A percentile compares a stretch with the other conserved stretches of the same genome.
phyloP scores from a whole-genome alignment of 78 protist genomes.

The Dictyostelium brefeldianum region DNA sequence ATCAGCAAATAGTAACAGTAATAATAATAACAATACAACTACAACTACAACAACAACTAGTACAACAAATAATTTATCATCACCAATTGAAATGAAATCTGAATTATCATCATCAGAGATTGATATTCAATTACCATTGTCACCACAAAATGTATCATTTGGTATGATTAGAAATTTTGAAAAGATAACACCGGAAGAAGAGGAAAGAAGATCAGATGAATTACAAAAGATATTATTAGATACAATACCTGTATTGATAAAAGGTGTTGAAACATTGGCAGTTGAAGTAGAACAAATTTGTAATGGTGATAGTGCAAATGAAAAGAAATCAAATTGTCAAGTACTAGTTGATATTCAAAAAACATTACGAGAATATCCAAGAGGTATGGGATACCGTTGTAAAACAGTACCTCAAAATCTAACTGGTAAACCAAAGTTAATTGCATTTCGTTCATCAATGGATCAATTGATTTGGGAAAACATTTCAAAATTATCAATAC shows the following conservation, averaged over 20 bases:
- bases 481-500: slow-evolving; percentile 69
- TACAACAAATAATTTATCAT: neutral
- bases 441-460: slow-evolving; percentile 57
- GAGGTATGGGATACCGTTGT: slow-evolving; percentile 64
- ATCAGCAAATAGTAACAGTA: neutral
- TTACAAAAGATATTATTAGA: slow-evolving; percentile 37
- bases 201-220: slow-evolving; percentile 53
- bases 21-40: too few species aligned
- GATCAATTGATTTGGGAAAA: slow-evolving; percentile 71
- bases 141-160: neutral
- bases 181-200: slow-evolving; percentile 36
- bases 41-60: too few species aligned
- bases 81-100: neutral
- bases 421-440: slow-evolving; percentile 37
- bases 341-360: slow-evolving; percentile 61
- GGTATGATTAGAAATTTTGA: neutral
- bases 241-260: slow-evolving; percentile 38
- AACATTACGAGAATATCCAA: slow-evolving; percentile 70
- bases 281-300: slow-evolving; percentile 41
- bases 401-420: slow-evolving; percentile 51
- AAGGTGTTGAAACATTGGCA: slow-evolving; percentile 42
- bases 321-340: slow-evolving; percentile 52
- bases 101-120: neutral
- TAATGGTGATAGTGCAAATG: slow-evolving; percentile 37
- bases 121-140: slow-evolving; percentile 12